These are phyloP conservation scores for Vigna trinervia DNA, from an alignment of 306 rosid genomes.

Conservation along the genomic window DNA sequence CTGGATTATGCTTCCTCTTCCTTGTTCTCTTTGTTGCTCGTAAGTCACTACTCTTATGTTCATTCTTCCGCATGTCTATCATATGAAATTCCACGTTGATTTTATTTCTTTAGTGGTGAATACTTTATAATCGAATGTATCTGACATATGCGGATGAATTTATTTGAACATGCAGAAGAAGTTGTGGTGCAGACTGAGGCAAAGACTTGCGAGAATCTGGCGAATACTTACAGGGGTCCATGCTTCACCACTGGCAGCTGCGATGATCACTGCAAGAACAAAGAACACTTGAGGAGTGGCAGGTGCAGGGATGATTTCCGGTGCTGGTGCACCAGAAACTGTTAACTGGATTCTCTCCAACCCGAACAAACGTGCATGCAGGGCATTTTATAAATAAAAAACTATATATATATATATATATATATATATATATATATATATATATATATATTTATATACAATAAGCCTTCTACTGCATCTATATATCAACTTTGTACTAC, in stretches of 20 bases:
- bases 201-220: slow-evolving; percentile 36
- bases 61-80: neutral
- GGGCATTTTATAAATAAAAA: neutral
- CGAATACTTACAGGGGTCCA: slow-evolving; percentile 21
- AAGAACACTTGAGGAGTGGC: slow-evolving; percentile 31
- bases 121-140: neutral
- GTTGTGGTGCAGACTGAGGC: slow-evolving; percentile 36
- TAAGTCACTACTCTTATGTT: neutral
- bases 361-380: neutral
- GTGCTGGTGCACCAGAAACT: slow-evolving; percentile 40
- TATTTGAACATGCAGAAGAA: slow-evolving; percentile 22
- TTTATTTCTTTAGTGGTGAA: no score
- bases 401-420: neutral
- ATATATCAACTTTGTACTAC: neutral
- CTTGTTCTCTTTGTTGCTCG: slow-evolving; percentile 49
- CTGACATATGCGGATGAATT: neutral
- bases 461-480: slow-evolving; percentile 3
- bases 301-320: slow-evolving; percentile 36
- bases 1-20: slow-evolving; percentile 39
- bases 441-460: neutral
- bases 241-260: slow-evolving; percentile 32
- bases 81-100: no score
- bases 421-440: no score
- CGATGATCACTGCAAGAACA: slow-evolving; percentile 33
- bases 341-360: slow-evolving; percentile 7